Percentiles rank a stretch among this genome's conserved stretches.
phyloP scores from a whole-genome alignment of 306 rosid species.

The Rosa lucieae region DNA sequence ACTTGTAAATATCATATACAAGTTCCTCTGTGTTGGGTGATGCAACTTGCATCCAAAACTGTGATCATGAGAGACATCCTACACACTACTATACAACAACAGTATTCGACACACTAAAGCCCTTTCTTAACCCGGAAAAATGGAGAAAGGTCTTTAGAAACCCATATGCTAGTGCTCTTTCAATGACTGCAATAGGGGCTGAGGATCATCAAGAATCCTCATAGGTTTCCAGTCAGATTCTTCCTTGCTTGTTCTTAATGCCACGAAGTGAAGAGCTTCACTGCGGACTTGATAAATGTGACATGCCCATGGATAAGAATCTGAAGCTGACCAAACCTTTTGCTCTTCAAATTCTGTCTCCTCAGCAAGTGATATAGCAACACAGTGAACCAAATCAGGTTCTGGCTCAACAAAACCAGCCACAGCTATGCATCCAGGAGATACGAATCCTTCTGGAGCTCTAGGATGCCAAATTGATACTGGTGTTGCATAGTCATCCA shows the following conservation, averaged over 20 bases:
- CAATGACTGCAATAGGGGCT: constrained; percentile 32
- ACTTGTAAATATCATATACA: not conserved
- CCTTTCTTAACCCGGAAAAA: not conserved
- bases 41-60: constrained; percentile 8
- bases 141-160: not conserved
- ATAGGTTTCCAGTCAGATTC: constrained; percentile 73
- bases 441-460: constrained; percentile 88
- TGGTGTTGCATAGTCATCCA: constrained; percentile 63
- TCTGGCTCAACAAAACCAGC: constrained; percentile 72
- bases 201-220: constrained; percentile 66
- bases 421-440: constrained; percentile 81
- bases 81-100: not conserved
- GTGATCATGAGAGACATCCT: not conserved
- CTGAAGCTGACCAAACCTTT: constrained; percentile 84
- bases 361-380: constrained; percentile 72
- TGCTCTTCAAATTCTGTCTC: constrained; percentile 79
- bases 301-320: constrained; percentile 90
- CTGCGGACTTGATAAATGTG: constrained; percentile 83
- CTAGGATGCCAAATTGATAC: constrained; percentile 92
- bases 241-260: constrained; percentile 73
- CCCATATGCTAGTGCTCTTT: constrained; percentile 21
- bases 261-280: constrained; percentile 86
- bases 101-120: not conserved
- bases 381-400: constrained; percentile 60
- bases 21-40: not conserved